Base-by-base conservation (phyloP, 2,329 filamentous ascomycete species). In the Didymella arachidicola region DNA sequence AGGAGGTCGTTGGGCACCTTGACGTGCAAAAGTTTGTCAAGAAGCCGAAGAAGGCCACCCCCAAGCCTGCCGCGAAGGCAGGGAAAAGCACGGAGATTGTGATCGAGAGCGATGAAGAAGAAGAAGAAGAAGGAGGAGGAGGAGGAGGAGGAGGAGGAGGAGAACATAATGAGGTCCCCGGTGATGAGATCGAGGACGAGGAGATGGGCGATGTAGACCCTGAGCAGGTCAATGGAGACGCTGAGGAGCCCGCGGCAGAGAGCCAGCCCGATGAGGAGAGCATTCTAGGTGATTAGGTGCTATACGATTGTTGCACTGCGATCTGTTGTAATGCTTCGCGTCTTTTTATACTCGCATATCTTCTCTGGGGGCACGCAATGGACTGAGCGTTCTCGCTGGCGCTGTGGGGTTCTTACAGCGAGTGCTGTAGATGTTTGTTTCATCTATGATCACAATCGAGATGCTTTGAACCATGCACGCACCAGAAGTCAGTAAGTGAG, bases 1-100 rank as follows among this genome's bases (percentile, higher is more conserved):
- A 89, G 71, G 92, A 95, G 68, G 87, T 97, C 7, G 81, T 97
- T 4, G 86, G 87, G 8, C 95, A 89, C 74, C 81, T 98, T 4
- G 93, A 97, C 69, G 60, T 60, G 69, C 76, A 85, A 42, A 82
- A 82, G 65, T 80, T 81, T 50, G 34, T 43, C 3, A 73, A 72
- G 59, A 66, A 67, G 46, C 51, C 55, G 16, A 55, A 45, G 50
- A 57, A 62, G 39, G 60, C 46, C 7, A 59, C 60, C 4, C 64
- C 73, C 47, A 84, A 82, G 70, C 79, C 75, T 32, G 68, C 68
- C 53, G 79, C 74, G 53, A 81, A 79, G 69, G 71, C 77, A 39
- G 79, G 76, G 8, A 81, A 79, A 68, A 77, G 75, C 44, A 73
- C 71, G 63, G 73, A 73, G 50, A 66, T 70, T 44, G 68, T 74